Evolutionary conservation across 2,329 filamentous ascomycete species (phyloP).

Genomic region (Trichoderma atroviride): DNA sequence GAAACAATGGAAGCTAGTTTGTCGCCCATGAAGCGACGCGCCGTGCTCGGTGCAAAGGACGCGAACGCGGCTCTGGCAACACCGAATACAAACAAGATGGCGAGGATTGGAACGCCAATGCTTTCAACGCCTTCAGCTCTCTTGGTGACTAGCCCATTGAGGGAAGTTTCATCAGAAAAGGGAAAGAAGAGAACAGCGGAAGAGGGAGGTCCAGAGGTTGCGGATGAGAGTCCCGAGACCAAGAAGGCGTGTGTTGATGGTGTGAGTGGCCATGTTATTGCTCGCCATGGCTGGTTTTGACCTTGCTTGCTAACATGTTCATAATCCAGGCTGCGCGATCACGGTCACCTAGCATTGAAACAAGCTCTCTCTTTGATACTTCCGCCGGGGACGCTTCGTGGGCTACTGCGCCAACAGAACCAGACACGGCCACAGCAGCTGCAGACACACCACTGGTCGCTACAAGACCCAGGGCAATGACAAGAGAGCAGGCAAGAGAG

Average conservation of each 20-base stretch:
- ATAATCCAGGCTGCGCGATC: slow-evolving; percentile 29
- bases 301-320: neutral
- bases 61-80: slow-evolving; percentile 43
- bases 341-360: slow-evolving; percentile 44
- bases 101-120: slow-evolving; percentile 5
- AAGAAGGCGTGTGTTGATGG: slow-evolving; percentile 43
- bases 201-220: slow-evolving; percentile 34
- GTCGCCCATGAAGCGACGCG: slow-evolving; percentile 52
- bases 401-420: slow-evolving; percentile 54
- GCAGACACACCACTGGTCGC: slow-evolving; percentile 17
- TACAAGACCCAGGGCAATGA: slow-evolving; percentile 40
- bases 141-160: slow-evolving; percentile 31
- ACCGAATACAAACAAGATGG: slow-evolving; percentile 9
- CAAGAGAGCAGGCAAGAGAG: slow-evolving; percentile 57
- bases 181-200: slow-evolving; percentile 37
- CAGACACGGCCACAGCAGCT: slow-evolving; percentile 38
- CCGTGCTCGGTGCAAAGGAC: slow-evolving; percentile 51
- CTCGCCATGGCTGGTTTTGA: neutral
- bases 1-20: slow-evolving; percentile 28
- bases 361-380: slow-evolving; percentile 55
- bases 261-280: slow-evolving; percentile 31
- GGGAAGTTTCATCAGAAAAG: slow-evolving; percentile 30
- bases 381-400: slow-evolving; percentile 53
- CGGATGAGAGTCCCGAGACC: slow-evolving; percentile 31
- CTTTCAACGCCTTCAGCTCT: slow-evolving; percentile 14